Conservation (phyloP, 192 early-diverging fungal species). For the Oehlia diaphana region DNA sequence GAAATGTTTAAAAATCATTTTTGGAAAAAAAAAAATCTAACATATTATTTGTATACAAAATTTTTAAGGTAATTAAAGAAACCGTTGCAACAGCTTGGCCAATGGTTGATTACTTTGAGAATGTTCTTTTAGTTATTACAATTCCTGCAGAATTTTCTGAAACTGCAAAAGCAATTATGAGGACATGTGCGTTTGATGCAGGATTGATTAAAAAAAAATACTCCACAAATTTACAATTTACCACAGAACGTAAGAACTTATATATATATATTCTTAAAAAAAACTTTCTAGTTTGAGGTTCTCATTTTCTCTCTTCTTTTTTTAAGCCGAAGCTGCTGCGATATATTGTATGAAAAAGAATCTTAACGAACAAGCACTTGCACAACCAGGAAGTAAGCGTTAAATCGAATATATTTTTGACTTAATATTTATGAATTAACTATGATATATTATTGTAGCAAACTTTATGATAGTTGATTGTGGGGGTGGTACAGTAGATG, state of each 20-base stretch:
- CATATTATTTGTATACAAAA: neutral
- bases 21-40: too few relatives aligned
- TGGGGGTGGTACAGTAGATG: constrained; percentile 59
- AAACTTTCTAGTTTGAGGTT: neutral
- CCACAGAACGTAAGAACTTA: neutral
- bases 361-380: neutral
- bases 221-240: neutral
- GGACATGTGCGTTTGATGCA: constrained; percentile 50
- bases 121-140: constrained; percentile 2
- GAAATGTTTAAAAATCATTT: too few relatives aligned
- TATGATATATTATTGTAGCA: neutral
- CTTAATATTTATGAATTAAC: neutral
- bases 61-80: constrained; percentile 7
- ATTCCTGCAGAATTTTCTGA: constrained; percentile 16
- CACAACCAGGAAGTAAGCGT: neutral
- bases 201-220: constrained; percentile 40
- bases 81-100: neutral
- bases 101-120: neutral
- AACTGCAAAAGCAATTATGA: constrained; percentile 50
- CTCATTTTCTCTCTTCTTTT: neutral
- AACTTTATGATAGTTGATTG: constrained; percentile 61
- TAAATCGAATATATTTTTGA: neutral
- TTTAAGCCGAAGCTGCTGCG: constrained; percentile 15
- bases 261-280: neutral
- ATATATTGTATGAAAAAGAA: neutral